phyloP scores from a whole-genome alignment of 2,329 filamentous ascomycete species.

The Colletotrichum falcatum region DNA sequence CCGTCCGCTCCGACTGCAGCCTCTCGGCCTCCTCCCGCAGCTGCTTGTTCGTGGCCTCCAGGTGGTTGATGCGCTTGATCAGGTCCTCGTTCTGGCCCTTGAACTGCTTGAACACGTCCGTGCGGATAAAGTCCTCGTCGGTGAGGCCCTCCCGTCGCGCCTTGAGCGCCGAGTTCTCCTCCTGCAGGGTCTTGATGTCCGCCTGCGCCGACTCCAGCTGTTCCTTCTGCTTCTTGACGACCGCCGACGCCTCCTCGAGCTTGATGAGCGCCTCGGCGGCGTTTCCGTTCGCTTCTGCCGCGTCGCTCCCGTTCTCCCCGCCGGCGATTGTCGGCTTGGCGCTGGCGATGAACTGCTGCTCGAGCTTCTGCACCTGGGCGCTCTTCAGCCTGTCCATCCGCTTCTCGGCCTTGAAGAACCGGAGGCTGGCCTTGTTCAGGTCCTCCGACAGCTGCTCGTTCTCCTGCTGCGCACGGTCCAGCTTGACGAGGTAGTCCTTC shows the following conservation, averaged over 20 bases:
- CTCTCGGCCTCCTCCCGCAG: constrained; percentile 88
- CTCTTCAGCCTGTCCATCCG: constrained; percentile 92
- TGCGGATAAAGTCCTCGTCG: constrained; percentile 94
- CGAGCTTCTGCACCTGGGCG: constrained; percentile 88
- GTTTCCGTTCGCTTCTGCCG: constrained; percentile 66
- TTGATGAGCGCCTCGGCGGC: constrained; percentile 78
- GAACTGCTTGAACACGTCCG: constrained; percentile 92
- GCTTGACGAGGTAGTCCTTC: constrained; percentile 81
- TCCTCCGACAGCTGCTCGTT: constrained; percentile 89
- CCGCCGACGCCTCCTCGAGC: constrained; percentile 81
- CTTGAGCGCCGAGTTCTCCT: constrained; percentile 83
- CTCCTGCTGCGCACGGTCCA: constrained; percentile 80
- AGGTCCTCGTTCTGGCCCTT: constrained; percentile 93
- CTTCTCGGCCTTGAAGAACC: constrained; percentile 96
- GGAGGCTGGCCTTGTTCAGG: constrained; percentile 86
- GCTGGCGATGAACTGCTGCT: constrained; percentile 86
- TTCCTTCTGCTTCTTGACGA: constrained; percentile 85
- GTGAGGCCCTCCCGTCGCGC: constrained; percentile 76
- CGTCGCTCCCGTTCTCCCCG: constrained; percentile 66
- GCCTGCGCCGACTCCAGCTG: constrained; percentile 84
- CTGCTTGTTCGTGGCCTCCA: constrained; percentile 89
- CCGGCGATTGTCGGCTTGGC: constrained; percentile 61
- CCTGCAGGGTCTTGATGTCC: constrained; percentile 79
- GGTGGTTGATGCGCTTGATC: constrained; percentile 89
- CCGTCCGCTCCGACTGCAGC: constrained; percentile 84